Conservation (phyloP, 352 stramenopile genomes). For the Phytophthora sansomeana region DNA sequence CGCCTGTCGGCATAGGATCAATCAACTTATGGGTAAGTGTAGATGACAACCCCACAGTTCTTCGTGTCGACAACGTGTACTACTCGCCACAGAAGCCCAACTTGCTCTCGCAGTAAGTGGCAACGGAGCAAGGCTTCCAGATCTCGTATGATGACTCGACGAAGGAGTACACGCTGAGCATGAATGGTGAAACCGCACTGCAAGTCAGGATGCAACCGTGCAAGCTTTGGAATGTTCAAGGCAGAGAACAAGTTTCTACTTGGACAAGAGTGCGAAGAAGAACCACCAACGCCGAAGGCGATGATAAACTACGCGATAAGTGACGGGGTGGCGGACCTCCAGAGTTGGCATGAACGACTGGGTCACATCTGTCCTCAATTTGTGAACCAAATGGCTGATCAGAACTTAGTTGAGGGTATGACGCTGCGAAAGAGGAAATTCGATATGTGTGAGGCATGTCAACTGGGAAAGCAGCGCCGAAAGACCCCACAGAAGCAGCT, state of each 20-base stretch:
- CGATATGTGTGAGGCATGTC: no score
- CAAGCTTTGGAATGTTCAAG: constrained; percentile 5
- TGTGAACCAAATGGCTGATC: no score
- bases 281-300: not conserved
- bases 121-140: constrained; percentile 7
- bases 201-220: not conserved
- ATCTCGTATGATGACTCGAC: not conserved
- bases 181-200: not conserved
- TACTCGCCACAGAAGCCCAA: constrained; percentile 6
- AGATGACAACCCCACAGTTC: not conserved
- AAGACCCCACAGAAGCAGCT: not conserved
- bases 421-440: no score
- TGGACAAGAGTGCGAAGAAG: not conserved
- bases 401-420: no score
- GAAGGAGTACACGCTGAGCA: not conserved
- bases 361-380: no score
- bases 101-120: constrained; percentile 2
- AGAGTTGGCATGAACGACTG: not conserved
- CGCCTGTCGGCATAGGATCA: not conserved
- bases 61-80: constrained; percentile 11
- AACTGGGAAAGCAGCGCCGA: no score
- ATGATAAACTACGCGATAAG: constrained; percentile 4
- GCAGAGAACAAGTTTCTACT: constrained; percentile 7
- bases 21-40: constrained; percentile 10
- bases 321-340: no score